Evolutionary conservation across 176 grass and related monocot genomes (phyloP).

Genomic region (Poa annua): DNA sequence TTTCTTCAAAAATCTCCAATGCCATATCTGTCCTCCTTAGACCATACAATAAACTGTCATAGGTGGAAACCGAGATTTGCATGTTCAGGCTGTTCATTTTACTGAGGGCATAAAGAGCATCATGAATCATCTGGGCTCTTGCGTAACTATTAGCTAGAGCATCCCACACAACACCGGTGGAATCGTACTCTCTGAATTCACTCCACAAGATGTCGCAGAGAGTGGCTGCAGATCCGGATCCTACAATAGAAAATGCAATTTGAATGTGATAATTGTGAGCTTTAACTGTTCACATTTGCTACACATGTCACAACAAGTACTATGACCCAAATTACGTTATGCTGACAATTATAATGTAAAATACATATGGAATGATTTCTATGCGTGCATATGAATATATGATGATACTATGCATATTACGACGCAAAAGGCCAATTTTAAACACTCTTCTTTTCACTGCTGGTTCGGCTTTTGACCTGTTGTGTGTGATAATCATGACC

Average conservation of each 20-base stretch:
- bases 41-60: conserved; percentile 65
- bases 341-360: background rate
- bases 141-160: conserved; percentile 75
- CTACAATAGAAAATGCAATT: conserved; percentile 42
- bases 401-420: background rate
- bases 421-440: background rate
- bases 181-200: conserved; percentile 61
- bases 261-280: background rate
- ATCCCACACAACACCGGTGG: conserved; percentile 60
- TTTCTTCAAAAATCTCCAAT: conserved; percentile 66
- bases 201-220: conserved; percentile 62
- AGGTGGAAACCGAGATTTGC: conserved; percentile 69
- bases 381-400: background rate
- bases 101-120: conserved; percentile 77
- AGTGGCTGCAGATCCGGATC: conserved; percentile 55
- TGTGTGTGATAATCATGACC: background rate
- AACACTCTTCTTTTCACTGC: background rate
- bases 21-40: conserved; percentile 60
- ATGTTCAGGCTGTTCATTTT: conserved; percentile 81
- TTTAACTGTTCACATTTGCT: conserved; percentile 6
- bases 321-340: conserved; percentile 1
- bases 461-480: background rate
- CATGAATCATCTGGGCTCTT: conserved; percentile 65
- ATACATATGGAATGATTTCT: conserved; percentile 13
- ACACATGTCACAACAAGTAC: background rate